These are phyloP conservation scores for Sclerotinia sclerotiorum DNA, from an alignment of 2,329 filamentous ascomycete species.

Conservation along the genomic window DNA sequence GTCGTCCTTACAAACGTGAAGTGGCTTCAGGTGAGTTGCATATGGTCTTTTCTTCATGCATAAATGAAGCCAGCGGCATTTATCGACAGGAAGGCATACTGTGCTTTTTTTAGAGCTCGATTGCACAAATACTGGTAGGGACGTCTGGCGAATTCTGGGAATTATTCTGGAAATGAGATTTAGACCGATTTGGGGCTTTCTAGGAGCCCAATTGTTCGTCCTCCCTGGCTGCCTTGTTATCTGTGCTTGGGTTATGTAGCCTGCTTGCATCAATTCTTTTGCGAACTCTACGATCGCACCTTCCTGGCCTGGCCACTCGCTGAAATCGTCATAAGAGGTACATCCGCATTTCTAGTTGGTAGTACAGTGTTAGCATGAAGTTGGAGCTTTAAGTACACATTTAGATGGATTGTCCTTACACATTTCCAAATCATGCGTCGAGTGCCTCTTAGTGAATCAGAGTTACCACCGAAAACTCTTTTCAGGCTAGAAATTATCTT, in stretches of 20 bases:
- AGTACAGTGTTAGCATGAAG: neutral
- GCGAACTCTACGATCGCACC: neutral
- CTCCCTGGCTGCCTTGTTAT: neutral
- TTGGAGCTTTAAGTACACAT: neutral
- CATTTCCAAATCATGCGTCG: neutral
- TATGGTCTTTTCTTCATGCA: constrained; percentile 4
- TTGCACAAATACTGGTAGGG: neutral
- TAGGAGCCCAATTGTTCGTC: too few species aligned
- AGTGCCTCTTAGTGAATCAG: neutral
- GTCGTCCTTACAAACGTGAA: constrained; percentile 1
- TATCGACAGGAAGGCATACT: neutral
- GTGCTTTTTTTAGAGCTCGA: neutral
- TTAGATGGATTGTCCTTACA: neutral
- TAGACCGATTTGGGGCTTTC: neutral
- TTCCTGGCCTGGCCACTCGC: neutral
- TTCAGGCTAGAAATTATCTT: too few species aligned
- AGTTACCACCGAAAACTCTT: neutral
- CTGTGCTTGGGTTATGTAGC: constrained; percentile 1
- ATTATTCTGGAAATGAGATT: neutral
- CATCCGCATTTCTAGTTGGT: neutral
- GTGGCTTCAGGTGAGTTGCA: neutral
- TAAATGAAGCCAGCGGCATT: constrained; percentile 4
- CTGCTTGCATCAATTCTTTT: constrained; percentile 2
- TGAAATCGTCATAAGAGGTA: neutral
- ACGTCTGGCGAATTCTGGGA: neutral